phyloP scores from a whole-genome alignment of 257 asterid genomes.

The Solanum ahanhuiri region DNA sequence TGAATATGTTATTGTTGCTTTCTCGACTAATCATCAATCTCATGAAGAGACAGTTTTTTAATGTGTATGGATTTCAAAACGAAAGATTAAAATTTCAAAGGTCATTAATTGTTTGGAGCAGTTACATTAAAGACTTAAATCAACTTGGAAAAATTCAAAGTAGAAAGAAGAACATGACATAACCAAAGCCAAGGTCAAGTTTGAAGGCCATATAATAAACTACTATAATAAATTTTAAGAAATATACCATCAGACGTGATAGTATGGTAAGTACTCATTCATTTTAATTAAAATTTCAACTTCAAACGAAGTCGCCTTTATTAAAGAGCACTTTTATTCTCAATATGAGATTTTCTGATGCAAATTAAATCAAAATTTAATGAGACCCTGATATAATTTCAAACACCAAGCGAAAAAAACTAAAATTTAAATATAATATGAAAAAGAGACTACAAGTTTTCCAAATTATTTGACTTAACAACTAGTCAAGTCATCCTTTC shows the following conservation, averaged over 20 bases:
- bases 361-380: too few species aligned
- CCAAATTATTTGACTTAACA: neutral
- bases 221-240: neutral
- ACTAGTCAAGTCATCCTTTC: neutral
- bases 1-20: neutral
- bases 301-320: neutral
- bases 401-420: neutral
- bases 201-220: neutral
- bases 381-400: neutral
- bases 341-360: too few species aligned
- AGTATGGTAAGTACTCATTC: neutral
- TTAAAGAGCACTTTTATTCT: neutral
- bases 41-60: neutral
- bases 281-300: neutral
- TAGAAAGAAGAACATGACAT: neutral
- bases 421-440: neutral
- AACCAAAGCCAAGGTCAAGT: neutral
- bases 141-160: neutral
- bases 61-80: neutral
- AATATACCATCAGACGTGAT: neutral
- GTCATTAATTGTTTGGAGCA: neutral
- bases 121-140: neutral
- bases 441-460: neutral
- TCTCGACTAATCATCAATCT: neutral
- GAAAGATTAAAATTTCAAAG: neutral